Conservation (phyloP, 1,284 basidiomycete species). For the Earliella scabrosa region DNA sequence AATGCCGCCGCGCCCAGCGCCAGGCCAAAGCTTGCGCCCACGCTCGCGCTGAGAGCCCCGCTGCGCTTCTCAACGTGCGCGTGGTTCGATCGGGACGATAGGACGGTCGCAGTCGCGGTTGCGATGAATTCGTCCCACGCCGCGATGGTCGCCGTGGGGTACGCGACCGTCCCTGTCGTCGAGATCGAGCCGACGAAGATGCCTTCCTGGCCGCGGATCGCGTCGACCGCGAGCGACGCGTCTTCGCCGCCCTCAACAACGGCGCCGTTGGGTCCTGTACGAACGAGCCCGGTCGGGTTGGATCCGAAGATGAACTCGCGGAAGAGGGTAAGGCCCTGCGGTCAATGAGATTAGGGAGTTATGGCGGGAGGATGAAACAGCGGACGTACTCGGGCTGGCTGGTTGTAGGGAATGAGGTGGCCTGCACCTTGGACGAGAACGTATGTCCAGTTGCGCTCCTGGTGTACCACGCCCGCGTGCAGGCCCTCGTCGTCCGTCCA, state of each 20-base stretch:
- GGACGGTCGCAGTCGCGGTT: conserved; percentile 25
- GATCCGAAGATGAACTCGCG: conserved; percentile 36
- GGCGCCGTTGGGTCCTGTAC: conserved; percentile 1
- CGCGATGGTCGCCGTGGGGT: conserved; percentile 46
- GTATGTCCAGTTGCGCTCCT: conserved; percentile 38
- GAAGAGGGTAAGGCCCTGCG: conserved; percentile 29
- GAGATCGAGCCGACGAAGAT: conserved; percentile 27
- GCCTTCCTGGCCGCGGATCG: conserved; percentile 45
- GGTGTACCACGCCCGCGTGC: conserved; percentile 36
- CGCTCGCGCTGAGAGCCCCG: neutral
- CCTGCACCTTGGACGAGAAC: conserved; percentile 34
- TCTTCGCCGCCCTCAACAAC: no score
- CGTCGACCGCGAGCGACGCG: conserved; percentile 44
- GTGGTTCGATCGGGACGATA: neutral
- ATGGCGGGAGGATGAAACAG: neutral
- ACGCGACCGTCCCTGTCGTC: conserved; percentile 27
- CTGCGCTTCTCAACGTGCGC: neutral
- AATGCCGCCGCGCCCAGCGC: conserved; percentile 6
- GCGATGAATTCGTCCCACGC: conserved; percentile 53
- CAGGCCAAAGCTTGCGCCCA: neutral
- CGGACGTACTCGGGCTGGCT: conserved; percentile 46
- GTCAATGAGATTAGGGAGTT: neutral
- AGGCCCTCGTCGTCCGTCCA: conserved; percentile 38
- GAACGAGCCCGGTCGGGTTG: conserved; percentile 35
- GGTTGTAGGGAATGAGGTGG: conserved; percentile 32